Conservation (phyloP, 208 protist species). For the Porcisia hertigi region DNA sequence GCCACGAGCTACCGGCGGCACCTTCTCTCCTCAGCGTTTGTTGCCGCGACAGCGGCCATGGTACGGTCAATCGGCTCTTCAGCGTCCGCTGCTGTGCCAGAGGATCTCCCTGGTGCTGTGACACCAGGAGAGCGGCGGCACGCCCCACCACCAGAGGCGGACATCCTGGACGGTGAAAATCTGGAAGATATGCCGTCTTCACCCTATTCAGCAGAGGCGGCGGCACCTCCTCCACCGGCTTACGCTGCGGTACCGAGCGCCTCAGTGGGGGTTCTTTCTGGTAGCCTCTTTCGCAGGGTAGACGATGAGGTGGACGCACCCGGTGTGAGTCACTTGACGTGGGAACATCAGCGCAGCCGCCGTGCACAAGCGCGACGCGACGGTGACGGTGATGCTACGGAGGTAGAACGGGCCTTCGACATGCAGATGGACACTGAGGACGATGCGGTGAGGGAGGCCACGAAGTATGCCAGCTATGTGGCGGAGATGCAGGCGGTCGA, state of each 20-base stretch:
- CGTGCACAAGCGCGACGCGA: not conserved
- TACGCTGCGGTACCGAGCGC: not conserved
- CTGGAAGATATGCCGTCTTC: not conserved
- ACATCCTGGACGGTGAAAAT: slow-evolving; percentile 25
- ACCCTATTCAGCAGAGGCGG: not conserved
- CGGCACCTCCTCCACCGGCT: slow-evolving; percentile 2
- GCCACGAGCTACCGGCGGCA: slow-evolving; percentile 8
- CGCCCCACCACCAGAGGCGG: not conserved
- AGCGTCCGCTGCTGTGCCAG: not conserved
- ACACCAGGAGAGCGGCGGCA: not conserved
- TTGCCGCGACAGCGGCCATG: not conserved
- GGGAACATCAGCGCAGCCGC: not conserved
- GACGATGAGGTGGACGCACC: slow-evolving; percentile 16
- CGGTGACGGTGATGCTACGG: not conserved
- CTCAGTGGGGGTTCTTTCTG: not conserved
- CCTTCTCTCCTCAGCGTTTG: slow-evolving; percentile 16
- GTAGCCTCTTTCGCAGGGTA: slow-evolving; percentile 6
- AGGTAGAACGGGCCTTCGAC: slow-evolving; percentile 8
- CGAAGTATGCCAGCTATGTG: slow-evolving; percentile 43
- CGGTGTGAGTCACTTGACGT: not conserved
- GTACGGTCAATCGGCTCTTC: not conserved
- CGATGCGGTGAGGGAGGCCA: slow-evolving; percentile 70
- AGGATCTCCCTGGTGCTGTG: not conserved
- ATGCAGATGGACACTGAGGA: slow-evolving; percentile 60
- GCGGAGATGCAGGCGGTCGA: slow-evolving; percentile 22